phyloP scores from a whole-genome alignment of 179 eudicot species.

The Actinidia polygama region DNA sequence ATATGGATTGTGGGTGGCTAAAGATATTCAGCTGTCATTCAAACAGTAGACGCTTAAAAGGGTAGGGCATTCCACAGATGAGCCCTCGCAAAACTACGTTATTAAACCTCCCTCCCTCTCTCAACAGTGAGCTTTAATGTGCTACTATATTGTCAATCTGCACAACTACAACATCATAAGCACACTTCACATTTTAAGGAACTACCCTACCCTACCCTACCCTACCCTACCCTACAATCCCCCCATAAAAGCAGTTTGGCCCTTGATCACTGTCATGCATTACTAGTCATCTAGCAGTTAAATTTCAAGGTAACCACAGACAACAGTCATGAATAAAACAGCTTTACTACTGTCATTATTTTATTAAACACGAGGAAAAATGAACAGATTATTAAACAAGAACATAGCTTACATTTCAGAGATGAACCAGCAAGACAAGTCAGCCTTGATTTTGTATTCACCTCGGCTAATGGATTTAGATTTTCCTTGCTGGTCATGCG shows the following conservation, averaged over 20 bases:
- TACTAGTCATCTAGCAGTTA: background rate
- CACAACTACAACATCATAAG: background rate
- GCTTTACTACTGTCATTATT: too few species aligned
- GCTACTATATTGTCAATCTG: too few species aligned
- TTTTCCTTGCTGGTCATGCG: constrained; percentile 58
- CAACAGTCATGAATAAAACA: background rate
- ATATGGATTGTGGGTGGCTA: background rate
- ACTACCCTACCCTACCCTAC: too few species aligned
- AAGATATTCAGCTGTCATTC: background rate
- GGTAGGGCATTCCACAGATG: background rate
- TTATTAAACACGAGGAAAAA: background rate
- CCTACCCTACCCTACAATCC: too few species aligned
- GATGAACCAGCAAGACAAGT: constrained; percentile 98
- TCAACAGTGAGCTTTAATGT: too few species aligned
- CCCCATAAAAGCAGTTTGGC: background rate
- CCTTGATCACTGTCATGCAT: background rate
- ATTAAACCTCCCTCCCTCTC: background rate
- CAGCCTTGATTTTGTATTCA: constrained; percentile 75
- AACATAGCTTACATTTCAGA: constrained; percentile 63
- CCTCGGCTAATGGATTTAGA: constrained; percentile 72
- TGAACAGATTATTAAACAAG: background rate
- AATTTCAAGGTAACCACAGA: background rate
- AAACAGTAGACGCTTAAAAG: background rate
- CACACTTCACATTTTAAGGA: background rate
- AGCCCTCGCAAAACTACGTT: background rate